Evolutionary conservation across 2,329 filamentous ascomycete genomes (phyloP), one percentile per base, ranked within the genome.

Genomic region (Nothopassalora personata): DNA sequence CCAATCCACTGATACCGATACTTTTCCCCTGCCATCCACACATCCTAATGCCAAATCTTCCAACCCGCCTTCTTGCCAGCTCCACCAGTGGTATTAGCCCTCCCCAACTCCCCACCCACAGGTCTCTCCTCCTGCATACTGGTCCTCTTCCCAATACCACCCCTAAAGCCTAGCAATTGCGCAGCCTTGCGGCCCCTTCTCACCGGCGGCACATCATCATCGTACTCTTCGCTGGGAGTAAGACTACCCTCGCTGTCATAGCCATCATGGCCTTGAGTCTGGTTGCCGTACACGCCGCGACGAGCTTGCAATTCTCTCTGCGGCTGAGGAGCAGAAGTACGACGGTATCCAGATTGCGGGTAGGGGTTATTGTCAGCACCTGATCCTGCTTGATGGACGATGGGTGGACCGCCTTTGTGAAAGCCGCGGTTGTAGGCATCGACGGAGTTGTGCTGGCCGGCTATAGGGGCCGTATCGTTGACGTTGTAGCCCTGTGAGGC

Each of bases 131-230:
- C 46, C 54, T 64, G 58, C 59, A 60, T 36, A 4, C 53, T 56
- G 51, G 50, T 55, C 53, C 56, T 59, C 39, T 60, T 47, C 43
- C 50, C 52, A 45, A 23, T 23, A 10, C 33, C 33, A 2, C 47
- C 50, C 5, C 67, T 62, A 50, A 68, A 54, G 10, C 72, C 68
- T 57, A 72, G 66, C 53, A 72, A 71, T 19, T 68, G 59, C 34
- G 71, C 70, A 3, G 68, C 70, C 54, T 72, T 73, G 48, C 69
- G 71, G 5, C 64, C 61, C 23, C 66, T 62, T 23, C 69, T 61
- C 8, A 53, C 60, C 27, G 63, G 64, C 23, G 33, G 57, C 9
- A 60, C 53, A 3, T 62, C 50, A 19, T 72, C 64, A 33, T 67
- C 67, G 27, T 69, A 67, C 27, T 66, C 56, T n/a, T 70, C 67